Conservation (phyloP, 2,329 filamentous ascomycete genomes). For the Venturia nashicola region DNA sequence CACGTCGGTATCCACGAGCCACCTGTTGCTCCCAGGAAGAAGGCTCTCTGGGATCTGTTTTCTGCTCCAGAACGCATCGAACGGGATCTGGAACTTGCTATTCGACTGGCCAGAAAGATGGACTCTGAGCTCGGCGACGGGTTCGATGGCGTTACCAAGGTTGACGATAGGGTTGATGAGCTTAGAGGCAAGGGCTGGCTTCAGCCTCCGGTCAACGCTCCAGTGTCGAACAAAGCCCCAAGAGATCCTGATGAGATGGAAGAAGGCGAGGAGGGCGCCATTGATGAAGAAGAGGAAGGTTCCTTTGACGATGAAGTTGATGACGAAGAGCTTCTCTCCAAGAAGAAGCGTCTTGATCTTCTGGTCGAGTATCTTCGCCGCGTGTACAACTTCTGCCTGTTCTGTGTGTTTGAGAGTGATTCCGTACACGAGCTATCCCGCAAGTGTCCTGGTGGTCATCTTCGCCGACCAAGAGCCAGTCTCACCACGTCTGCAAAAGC, state of each 20-base stretch:
- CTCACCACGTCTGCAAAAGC: constrained; percentile 72
- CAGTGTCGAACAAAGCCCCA: constrained; percentile 47
- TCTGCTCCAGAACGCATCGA: constrained; percentile 88
- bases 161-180: constrained; percentile 79
- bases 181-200: constrained; percentile 65
- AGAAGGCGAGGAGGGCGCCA: constrained; percentile 55
- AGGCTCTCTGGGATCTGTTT: constrained; percentile 93
- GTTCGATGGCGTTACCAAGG: constrained; percentile 64
- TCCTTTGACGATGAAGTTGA: constrained; percentile 68
- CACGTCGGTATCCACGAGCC: constrained; percentile 95
- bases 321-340: constrained; percentile 75
- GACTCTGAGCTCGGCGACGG: constrained; percentile 71
- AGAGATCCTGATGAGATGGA: constrained; percentile 50
- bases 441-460: constrained; percentile 94
- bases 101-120: constrained; percentile 70
- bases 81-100: constrained; percentile 74
- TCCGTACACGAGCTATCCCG: constrained; percentile 90
- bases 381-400: constrained; percentile 98
- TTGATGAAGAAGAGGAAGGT: constrained; percentile 50
- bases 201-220: constrained; percentile 48
- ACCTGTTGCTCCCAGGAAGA: constrained; percentile 74
- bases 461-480: constrained; percentile 78
- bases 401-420: constrained; percentile 97
- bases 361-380: constrained; percentile 92
- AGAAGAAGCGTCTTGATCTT: constrained; percentile 95